Base-by-base conservation (phyloP, 257 asterid genomes). In the Capsicum chinense region DNA sequence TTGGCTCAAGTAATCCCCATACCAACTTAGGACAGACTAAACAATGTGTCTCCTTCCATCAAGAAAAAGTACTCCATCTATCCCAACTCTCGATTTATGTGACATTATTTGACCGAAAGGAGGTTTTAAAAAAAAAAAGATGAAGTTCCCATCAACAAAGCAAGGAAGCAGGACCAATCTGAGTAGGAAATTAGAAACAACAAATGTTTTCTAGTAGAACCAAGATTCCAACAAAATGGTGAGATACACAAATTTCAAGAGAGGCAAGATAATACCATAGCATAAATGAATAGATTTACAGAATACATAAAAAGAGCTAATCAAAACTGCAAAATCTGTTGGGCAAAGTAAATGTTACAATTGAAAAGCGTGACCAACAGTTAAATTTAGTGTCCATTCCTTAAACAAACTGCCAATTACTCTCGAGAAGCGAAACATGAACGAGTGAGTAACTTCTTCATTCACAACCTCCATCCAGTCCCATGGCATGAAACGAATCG, bases 401-500 rank as follows among this genome's bases (percentile, higher is more conserved):
- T 4, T 59, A 58, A 48, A n/a, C 7, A 59, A 63, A 80, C 37
- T 1, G 6, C 58, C 7, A 21, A 59, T 35, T 48, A 62, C 26
- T 19, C 39, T 74, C 13, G 56, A 12, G 19, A 44, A 39, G 5
- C 5, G 42, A 39, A 39, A 39, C 44, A 4, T 39, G 44, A 26
- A 26, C 1, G 2, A 26, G 2, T 26, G 33, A 26, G 33, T 26
- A 26, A 26, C 33, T 26, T 26, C 2, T 26, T 84, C 67, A 60
- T 59, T 56, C 10, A 44, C 87, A 83, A 10, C 70, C 85, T 78
- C 89, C 90, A 54, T 85, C 88, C 16, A 84, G 17, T 71, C 59
- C 76, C 86, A 79, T 85, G 76, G 70, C 56, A 84, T 79, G 79
- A 62, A 74, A 13, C 62, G 81, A 42, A 57, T 90, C 92, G 35